phyloP scores from a whole-genome alignment of 768 basidiomycete genomes.

The Boletus bicolor region DNA sequence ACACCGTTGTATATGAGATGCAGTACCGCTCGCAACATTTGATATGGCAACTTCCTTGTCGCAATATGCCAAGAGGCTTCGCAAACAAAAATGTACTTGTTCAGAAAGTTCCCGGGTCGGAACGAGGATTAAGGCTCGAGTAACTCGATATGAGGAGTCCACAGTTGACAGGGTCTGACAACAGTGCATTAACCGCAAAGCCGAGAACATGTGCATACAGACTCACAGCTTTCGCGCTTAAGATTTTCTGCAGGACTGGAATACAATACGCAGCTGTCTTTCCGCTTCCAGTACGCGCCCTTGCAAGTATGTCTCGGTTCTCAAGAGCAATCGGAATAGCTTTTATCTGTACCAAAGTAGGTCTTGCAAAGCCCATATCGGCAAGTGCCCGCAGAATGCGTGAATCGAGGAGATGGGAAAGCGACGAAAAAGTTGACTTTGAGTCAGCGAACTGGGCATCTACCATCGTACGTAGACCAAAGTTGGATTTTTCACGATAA shows the following conservation, averaged over 20 bases:
- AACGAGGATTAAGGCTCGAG: constrained; percentile 76
- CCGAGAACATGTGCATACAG: neutral
- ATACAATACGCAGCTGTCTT: constrained; percentile 97
- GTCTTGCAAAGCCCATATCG: constrained; percentile 83
- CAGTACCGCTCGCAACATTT: constrained; percentile 75
- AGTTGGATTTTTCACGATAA: neutral
- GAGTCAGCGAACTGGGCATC: constrained; percentile 46
- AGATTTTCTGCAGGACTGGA: constrained; percentile 84
- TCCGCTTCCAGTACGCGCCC: constrained; percentile 93
- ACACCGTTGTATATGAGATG: constrained; percentile 72
- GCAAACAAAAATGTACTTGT: constrained; percentile 76
- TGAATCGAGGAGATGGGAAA: constrained; percentile 79
- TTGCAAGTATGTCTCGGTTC: constrained; percentile 85
- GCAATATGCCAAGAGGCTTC: constrained; percentile 68
- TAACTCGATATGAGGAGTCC: constrained; percentile 48
- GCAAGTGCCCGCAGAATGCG: constrained; percentile 87
- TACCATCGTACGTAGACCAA: constrained; percentile 34
- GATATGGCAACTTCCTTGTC: constrained; percentile 66
- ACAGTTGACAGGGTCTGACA: constrained; percentile 35
- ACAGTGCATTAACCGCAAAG: neutral
- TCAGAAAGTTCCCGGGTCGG: constrained; percentile 93
- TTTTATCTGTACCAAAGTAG: constrained; percentile 88
- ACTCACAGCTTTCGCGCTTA: constrained; percentile 76
- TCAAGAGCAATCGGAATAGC: constrained; percentile 91
- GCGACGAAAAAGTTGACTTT: constrained; percentile 51